A percentile compares a stretch with the other conserved stretches of the same genome.
phyloP scores from a whole-genome alignment of 345 rosid genomes.

The Eucalyptus dawsonii region DNA sequence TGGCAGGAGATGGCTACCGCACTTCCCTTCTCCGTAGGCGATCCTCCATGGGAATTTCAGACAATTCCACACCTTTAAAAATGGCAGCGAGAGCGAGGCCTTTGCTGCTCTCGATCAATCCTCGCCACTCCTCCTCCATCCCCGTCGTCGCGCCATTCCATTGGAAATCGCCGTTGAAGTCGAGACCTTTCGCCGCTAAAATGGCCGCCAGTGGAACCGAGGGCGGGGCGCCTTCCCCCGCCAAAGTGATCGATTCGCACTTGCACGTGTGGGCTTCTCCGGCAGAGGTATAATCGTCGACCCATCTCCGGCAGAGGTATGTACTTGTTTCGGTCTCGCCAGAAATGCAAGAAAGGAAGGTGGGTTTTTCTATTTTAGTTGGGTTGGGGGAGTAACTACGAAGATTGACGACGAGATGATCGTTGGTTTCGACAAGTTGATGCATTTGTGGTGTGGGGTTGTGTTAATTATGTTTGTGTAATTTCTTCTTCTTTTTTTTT shows the following conservation, averaged over 20 bases:
- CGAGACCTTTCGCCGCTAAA: conserved; percentile 9
- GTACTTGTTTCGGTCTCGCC: neutral
- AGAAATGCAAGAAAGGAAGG: neutral
- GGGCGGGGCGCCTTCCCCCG: neutral
- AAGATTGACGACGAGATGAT: neutral
- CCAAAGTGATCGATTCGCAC: conserved; percentile 71
- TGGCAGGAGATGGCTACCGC: neutral
- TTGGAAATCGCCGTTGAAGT: neutral
- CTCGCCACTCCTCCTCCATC: neutral
- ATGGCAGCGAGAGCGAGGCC: conserved; percentile 11
- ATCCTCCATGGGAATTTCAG: neutral
- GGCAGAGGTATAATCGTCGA: conserved; percentile 31
- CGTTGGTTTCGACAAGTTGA: neutral
- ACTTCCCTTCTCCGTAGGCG: neutral
- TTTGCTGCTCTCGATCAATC: neutral
- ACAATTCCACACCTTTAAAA: neutral
- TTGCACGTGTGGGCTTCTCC: conserved; percentile 95
- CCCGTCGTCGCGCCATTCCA: neutral
- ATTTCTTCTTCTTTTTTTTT: neutral
- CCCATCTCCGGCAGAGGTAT: neutral
- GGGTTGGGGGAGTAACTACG: neutral
- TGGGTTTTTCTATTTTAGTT: neutral
- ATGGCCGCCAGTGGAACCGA: conserved; percentile 41
- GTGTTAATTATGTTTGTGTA: neutral
- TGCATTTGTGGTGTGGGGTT: neutral